A percentile compares a stretch with the other conserved stretches of the same genome.
These are phyloP conservation scores for Kodamaea derodonti DNA, from an alignment of 1,139 yeast genomes.

Conservation along the genomic window DNA sequence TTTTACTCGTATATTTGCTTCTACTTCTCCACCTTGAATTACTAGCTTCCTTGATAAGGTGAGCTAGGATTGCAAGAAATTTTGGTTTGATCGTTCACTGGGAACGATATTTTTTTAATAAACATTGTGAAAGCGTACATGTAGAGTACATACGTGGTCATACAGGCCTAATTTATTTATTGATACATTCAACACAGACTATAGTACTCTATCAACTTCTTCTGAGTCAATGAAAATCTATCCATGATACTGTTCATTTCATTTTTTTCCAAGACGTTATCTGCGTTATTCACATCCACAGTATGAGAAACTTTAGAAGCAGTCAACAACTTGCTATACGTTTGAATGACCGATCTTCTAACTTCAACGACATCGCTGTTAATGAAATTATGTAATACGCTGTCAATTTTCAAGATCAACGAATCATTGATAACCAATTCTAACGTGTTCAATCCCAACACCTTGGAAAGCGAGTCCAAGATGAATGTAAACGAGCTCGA, in stretches of 20 bases:
- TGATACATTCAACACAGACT: conserved; percentile 19
- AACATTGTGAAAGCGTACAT: background rate
- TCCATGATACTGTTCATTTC: conserved; percentile 22
- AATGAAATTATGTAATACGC: conserved; percentile 23
- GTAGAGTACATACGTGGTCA: too few relatives aligned
- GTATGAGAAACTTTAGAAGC: conserved; percentile 14
- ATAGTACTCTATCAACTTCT: conserved; percentile 36
- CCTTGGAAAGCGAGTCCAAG: conserved; percentile 21
- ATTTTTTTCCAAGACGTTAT: conserved; percentile 10
- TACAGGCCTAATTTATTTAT: too few relatives aligned
- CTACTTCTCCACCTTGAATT: background rate
- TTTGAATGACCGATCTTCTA: conserved; percentile 37
- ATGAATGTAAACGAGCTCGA: conserved; percentile 14
- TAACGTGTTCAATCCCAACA: conserved; percentile 18
- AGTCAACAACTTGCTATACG: conserved; percentile 35
- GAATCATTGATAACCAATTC: conserved; percentile 17
- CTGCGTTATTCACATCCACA: conserved; percentile 6
- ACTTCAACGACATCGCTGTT: conserved; percentile 33
- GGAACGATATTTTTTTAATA: background rate
- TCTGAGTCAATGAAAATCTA: conserved; percentile 30
- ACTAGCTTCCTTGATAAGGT: too few relatives aligned
- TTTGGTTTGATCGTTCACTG: too few relatives aligned
- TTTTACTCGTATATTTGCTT: background rate
- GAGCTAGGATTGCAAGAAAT: too few relatives aligned
- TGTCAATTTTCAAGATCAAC: conserved; percentile 27